Evolutionary conservation across 2,329 filamentous ascomycete species (phyloP), one percentile per base, ranked within the genome.

Genomic region (Botrytis pseudocinerea): DNA sequence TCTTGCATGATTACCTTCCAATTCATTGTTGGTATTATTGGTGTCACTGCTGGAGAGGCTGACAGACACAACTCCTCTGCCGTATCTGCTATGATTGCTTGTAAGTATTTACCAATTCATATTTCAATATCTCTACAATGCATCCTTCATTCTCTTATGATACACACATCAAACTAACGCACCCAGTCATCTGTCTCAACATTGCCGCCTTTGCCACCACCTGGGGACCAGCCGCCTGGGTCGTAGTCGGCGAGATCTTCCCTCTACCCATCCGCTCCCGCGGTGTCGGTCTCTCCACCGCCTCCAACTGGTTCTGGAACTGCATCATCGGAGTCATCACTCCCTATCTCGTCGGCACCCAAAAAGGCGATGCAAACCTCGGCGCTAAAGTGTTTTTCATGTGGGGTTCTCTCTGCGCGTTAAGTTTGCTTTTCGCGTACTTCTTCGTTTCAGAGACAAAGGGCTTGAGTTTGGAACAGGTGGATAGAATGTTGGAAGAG

Each of bases 121-220:
- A 3, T 22, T 2, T 28, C 38, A 42, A 66, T 32, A 12, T n/a
- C 9, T 96, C 42, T 93, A 97, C 82, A 88, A 96, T 82, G 91
- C 12, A 40, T 62, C 9, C 3, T 57, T 22, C 1, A 42, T 1
- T 97, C 74, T 93, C 97, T 79, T 88, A 92, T 83, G 83, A 94
- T 1, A 14, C 10, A 8, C 14, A 94, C 46, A 63, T 40, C 1
- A 54, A 42, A 42, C 48, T 69, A 57, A 69, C 38, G 20, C 25
- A 71, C n/a, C 18, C 28, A 46, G 65, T 97, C 85, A 96, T 96
- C 81, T 92, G 91, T 85, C 65, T 97, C 85, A 96, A 94, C 87
- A 95, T 97, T 87, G 94, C 94, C 88, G 95, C 92, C 87, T 97
- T 97, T 82, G 94, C 94, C 74, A 90, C 88, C 73, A 97, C 94